Percentiles rank a stretch among this genome's conserved stretches.
These are phyloP conservation scores for Brassica nigra DNA, from an alignment of 345 rosid genomes.

Conservation along the genomic window DNA sequence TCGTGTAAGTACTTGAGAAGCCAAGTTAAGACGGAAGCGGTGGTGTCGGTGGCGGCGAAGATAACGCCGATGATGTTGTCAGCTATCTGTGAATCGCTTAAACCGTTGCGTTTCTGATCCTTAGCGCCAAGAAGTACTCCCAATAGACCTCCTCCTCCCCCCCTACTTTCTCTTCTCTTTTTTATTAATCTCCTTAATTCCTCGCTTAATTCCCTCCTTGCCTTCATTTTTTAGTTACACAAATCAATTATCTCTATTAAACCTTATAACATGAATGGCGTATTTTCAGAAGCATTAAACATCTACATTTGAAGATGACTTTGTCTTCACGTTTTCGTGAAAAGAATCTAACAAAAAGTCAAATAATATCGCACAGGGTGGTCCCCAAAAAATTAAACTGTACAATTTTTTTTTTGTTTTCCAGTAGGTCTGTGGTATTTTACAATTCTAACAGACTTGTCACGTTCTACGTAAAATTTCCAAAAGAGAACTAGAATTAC, in stretches of 20 bases:
- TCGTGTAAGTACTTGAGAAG: conserved; percentile 84
- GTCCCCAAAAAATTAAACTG: too few relatives aligned
- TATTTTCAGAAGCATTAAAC: too few relatives aligned
- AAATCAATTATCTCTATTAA: background rate
- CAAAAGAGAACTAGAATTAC: too few relatives aligned
- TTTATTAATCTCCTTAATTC: conserved; percentile 57
- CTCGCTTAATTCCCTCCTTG: conserved; percentile 66
- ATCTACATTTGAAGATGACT: too few relatives aligned
- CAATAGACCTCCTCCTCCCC: conserved; percentile 57
- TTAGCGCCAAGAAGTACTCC: conserved; percentile 60
- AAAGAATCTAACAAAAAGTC: too few relatives aligned
- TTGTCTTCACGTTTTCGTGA: too few relatives aligned
- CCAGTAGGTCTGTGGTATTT: too few relatives aligned
- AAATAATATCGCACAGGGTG: too few relatives aligned
- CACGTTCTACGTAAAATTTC: too few relatives aligned
- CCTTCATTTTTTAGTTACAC: conserved; percentile 44
- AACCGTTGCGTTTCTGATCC: conserved; percentile 46
- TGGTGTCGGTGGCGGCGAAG: conserved; percentile 96
- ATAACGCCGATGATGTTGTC: conserved; percentile 92
- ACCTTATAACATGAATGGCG: too few relatives aligned
- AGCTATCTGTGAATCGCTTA: conserved; percentile 81
- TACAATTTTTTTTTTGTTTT: too few relatives aligned
- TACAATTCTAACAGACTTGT: too few relatives aligned
- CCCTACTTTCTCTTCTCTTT: conserved; percentile 57
- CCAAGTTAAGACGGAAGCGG: conserved; percentile 89